Percentiles rank a stretch among this genome's conserved stretches.
These are phyloP conservation scores for Raphanus sativus DNA, from an alignment of 345 rosid genomes.

Conservation along the genomic window DNA sequence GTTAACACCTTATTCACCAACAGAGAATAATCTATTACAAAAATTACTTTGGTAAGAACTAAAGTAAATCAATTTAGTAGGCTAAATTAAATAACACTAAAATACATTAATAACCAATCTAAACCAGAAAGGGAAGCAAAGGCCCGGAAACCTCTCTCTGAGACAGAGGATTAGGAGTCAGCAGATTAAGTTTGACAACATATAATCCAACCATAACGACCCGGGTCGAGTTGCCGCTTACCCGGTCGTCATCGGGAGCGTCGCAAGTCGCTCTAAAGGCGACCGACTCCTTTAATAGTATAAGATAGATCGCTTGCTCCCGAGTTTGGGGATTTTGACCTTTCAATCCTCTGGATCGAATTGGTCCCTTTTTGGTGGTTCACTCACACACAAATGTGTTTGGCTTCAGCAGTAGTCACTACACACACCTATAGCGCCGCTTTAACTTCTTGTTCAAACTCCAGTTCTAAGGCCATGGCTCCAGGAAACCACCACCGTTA, in stretches of 20 bases:
- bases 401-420: slow-evolving; percentile 26
- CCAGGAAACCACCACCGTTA: slow-evolving; percentile 31
- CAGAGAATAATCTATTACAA: too few species aligned
- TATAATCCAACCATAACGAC: neutral
- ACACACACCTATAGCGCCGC: too few species aligned
- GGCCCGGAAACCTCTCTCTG: neutral
- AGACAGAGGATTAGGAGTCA: slow-evolving; percentile 1
- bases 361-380: slow-evolving; percentile 21
- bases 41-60: too few species aligned
- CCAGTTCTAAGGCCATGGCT: too few species aligned
- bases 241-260: slow-evolving; percentile 23
- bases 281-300: neutral
- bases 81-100: too few species aligned
- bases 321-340: slow-evolving; percentile 26
- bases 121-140: neutral
- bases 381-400: slow-evolving; percentile 37
- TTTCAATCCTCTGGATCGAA: neutral
- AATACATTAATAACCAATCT: neutral
- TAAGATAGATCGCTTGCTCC: slow-evolving; percentile 4
- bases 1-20: too few species aligned
- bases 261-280: neutral
- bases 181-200: neutral
- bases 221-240: neutral
- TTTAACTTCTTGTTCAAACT: too few species aligned
- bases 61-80: neutral